Evolutionary conservation across 1,284 basidiomycete genomes (phyloP).

Genomic region (Ceratobasidium sp.): DNA sequence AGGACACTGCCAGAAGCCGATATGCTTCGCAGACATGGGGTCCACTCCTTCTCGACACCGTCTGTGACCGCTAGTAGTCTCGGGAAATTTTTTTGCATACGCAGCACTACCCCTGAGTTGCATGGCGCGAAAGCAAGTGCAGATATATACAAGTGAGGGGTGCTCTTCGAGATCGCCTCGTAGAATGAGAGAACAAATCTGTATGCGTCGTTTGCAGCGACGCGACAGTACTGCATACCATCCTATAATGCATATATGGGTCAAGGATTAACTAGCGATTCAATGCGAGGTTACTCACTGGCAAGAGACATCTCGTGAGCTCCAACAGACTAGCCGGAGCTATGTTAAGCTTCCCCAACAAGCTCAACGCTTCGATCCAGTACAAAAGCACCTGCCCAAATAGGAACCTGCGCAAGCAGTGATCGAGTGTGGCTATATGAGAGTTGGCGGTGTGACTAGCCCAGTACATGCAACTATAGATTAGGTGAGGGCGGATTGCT

Average conservation of each 20-base stretch:
- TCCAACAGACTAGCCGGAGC: not conserved
- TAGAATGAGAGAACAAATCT: not conserved
- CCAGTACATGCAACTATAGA: constrained; percentile 31
- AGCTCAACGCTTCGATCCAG: constrained; percentile 41
- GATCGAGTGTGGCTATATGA: not conserved
- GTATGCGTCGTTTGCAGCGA: not conserved
- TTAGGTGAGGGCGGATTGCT: not conserved
- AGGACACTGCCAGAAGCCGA: not conserved
- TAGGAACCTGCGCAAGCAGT: not conserved
- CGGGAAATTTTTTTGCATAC: not conserved
- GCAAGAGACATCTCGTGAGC: not conserved
- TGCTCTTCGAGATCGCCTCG: not conserved
- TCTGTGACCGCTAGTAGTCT: not conserved
- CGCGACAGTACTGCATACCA: not conserved
- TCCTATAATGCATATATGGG: not conserved
- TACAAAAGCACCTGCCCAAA: not conserved
- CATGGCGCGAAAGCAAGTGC: constrained; percentile 3
- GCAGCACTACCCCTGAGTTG: not conserved
- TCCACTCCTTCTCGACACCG: not conserved
- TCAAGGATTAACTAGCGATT: not conserved
- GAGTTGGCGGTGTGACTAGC: constrained; percentile 13
- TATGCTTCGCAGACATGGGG: not conserved
- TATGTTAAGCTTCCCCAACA: constrained; percentile 2
- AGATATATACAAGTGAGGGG: not conserved
- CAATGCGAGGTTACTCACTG: not conserved